Base-by-base conservation (phyloP, 371 early-diverging fungal genomes). In the Mortierella polycephala region DNA sequence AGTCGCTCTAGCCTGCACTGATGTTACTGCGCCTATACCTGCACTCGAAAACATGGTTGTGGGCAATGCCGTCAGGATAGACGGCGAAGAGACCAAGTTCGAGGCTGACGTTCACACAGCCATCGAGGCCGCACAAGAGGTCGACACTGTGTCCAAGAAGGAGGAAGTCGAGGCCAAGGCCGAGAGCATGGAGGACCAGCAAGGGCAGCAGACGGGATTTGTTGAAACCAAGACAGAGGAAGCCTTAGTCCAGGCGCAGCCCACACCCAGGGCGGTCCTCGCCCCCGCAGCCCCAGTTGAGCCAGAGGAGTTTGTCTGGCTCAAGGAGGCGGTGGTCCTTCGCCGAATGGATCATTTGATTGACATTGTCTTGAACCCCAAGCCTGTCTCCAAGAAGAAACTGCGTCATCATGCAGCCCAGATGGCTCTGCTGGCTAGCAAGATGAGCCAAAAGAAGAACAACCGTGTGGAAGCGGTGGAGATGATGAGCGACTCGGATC, bases 311-410 rank as follows among this genome's bases (percentile, higher is more conserved):
- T 81, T 90, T 72, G 84, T 83, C 9, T 90, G 89, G 89, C 85
- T 87, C 10, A 87, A 87, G 69, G 90, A 90, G 61, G 82, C 87
- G 21, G 87, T 89, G 20, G 84, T 89, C 52, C 83, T 85, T 12
- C 81, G 88, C 52, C 89, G 90, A 16, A 84, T 90, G 68, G 88
- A 89, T 46, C 83, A 86, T 21, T 69, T 90, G 39, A 87, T 87
- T 57, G 87, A 88, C 42, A 80, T 89, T 59, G 86, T 89, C 16
- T 58, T 86, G 14, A 82, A 83, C 45, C 89, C 89, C 13, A 87
- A 87, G 59, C 85, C 87, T 6, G 81, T 83, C 11, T 76, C 84
- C 0, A 85, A 84, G 66, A 77, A 77, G 69, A 77, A 77, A 56
- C 71, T 60, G 4, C 72, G 69, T 16, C 64, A 64, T 49, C 76